These are phyloP conservation scores for Candida orba DNA, from an alignment of 805 yeast genomes.

Conservation along the genomic window DNA sequence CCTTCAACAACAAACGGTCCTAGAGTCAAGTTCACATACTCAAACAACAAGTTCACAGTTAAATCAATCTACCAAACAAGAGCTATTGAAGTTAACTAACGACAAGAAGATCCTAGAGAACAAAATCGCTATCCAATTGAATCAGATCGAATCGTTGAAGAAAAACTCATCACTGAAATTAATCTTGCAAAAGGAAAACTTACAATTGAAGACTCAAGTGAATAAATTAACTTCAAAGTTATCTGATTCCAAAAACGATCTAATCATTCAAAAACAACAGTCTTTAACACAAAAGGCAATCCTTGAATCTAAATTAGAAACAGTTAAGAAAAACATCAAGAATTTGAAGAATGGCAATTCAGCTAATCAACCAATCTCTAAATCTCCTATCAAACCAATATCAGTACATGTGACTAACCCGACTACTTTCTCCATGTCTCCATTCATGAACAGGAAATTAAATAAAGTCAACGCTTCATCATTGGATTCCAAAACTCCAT, in stretches of 20 bases:
- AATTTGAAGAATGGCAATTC: constrained; percentile 16
- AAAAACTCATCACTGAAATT: constrained; percentile 14
- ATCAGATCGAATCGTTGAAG: constrained; percentile 22
- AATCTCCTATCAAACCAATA: constrained; percentile 4
- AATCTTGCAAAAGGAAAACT: constrained; percentile 23
- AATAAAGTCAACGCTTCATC: not conserved
- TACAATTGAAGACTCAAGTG: constrained; percentile 29
- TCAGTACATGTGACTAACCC: constrained; percentile 9
- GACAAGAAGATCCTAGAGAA: constrained; percentile 20
- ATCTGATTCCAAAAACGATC: constrained; percentile 23
- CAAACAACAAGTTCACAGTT: constrained; percentile 10
- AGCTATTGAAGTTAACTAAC: constrained; percentile 13
- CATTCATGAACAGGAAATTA: constrained; percentile 10
- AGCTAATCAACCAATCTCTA: constrained; percentile 10
- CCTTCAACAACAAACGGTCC: constrained; percentile 12
- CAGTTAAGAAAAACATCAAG: constrained; percentile 26
- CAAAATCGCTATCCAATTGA: constrained; percentile 10
- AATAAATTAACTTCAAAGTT: constrained; percentile 27
- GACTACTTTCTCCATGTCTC: constrained; percentile 17
- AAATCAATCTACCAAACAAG: constrained; percentile 15
- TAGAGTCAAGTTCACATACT: constrained; percentile 7
- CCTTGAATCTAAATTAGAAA: constrained; percentile 28
- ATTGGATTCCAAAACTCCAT: not conserved
- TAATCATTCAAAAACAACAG: constrained; percentile 25
- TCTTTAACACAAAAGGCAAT: constrained; percentile 28